These are phyloP conservation scores for Mortierella polycephala DNA, from an alignment of 371 early-diverging fungal genomes.

Conservation along the genomic window DNA sequence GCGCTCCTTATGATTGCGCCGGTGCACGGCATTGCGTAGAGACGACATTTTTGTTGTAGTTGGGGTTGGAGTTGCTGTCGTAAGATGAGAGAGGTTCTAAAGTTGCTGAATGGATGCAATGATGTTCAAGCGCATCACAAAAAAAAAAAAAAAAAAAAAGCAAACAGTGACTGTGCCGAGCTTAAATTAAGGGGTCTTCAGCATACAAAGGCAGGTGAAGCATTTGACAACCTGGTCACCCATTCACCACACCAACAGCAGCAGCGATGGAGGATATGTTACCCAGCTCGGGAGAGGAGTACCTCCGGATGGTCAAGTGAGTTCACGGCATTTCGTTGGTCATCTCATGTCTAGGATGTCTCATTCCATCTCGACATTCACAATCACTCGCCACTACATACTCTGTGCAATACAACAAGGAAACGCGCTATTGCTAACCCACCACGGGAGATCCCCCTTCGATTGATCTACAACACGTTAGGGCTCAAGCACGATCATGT, in stretches of 20 bases:
- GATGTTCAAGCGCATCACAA: slow-evolving; percentile 3
- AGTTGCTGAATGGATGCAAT: slow-evolving; percentile 1
- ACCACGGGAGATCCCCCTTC: too few species aligned
- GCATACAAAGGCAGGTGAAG: not conserved
- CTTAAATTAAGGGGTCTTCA: not conserved
- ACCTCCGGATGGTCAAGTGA: slow-evolving; percentile 61
- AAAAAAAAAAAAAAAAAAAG: slow-evolving; percentile 24
- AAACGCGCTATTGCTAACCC: not conserved
- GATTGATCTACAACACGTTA: not conserved
- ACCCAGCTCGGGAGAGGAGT: slow-evolving; percentile 61
- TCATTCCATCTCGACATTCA: not conserved
- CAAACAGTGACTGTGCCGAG: slow-evolving; percentile 4
- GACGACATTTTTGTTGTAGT: slow-evolving; percentile 70
- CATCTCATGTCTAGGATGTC: too few species aligned
- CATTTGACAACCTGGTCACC: not conserved
- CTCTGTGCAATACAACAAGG: not conserved
- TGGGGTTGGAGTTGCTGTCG: not conserved
- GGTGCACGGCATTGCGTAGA: slow-evolving; percentile 84
- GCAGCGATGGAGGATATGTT: slow-evolving; percentile 33
- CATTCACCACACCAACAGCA: not conserved
- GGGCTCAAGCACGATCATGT: slow-evolving; percentile 40
- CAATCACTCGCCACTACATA: too few species aligned
- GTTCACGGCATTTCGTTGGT: not conserved
- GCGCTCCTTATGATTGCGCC: slow-evolving; percentile 94
- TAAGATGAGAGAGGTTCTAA: not conserved